Evolutionary conservation across 441 rosid species (phyloP).

Genomic region (Pelargonium cotyledonis): DNA sequence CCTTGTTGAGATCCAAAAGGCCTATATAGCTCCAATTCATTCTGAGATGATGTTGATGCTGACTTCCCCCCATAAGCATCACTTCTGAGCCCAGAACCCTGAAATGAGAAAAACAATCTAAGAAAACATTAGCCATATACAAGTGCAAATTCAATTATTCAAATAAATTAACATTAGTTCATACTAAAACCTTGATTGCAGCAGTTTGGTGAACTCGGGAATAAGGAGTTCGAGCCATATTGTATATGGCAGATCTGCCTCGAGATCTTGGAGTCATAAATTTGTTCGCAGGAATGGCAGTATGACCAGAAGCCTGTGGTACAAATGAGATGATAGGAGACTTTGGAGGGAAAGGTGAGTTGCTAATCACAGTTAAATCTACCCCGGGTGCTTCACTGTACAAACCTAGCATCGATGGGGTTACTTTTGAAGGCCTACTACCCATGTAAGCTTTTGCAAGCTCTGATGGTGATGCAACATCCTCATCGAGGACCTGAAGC

Average conservation of each 20-base stretch:
- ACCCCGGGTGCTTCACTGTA: constrained; percentile 42
- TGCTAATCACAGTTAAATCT: constrained; percentile 36
- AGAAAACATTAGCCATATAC: constrained; percentile 12
- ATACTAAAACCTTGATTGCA: constrained; percentile 41
- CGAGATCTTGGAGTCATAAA: constrained; percentile 67
- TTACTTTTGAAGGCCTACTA: constrained; percentile 65
- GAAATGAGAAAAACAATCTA: constrained; percentile 5
- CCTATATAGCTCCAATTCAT: constrained; percentile 39
- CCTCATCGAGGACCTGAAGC: constrained; percentile 65
- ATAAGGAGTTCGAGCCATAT: constrained; percentile 85
- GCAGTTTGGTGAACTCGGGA: constrained; percentile 48
- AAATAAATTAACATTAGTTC: constrained; percentile 9
- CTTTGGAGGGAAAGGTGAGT: constrained; percentile 30
- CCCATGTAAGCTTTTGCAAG: constrained; percentile 98
- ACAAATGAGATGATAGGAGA: constrained; percentile 45
- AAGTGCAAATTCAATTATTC: constrained; percentile 4
- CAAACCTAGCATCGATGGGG: constrained; percentile 45
- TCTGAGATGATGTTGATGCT: constrained; percentile 40
- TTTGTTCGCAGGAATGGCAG: constrained; percentile 49
- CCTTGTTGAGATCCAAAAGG: constrained; percentile 55
- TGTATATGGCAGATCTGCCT: constrained; percentile 87
- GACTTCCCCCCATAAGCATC: constrained; percentile 40
- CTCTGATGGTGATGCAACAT: constrained; percentile 80
- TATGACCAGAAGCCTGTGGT: constrained; percentile 40
- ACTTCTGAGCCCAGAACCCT: constrained; percentile 34